Percentiles rank a stretch among this genome's conserved stretches.
These are phyloP conservation scores for Cornus controversa DNA, from an alignment of 148 eudicot genomes.

Conservation along the genomic window DNA sequence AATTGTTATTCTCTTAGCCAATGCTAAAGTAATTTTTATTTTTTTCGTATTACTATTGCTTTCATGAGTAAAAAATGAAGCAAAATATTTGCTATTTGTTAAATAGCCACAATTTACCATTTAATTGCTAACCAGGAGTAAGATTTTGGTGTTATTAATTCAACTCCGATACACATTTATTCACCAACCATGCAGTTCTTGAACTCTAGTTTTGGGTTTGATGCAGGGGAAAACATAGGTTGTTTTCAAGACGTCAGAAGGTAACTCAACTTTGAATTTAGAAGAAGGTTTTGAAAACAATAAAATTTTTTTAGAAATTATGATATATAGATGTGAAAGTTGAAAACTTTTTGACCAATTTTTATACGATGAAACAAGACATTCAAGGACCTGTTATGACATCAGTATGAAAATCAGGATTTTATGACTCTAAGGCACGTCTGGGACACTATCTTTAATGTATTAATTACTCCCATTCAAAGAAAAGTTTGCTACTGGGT, in stretches of 20 bases:
- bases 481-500: too few species aligned
- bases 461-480: too few species aligned
- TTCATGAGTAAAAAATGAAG: too few species aligned
- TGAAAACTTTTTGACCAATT: not conserved
- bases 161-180: not conserved
- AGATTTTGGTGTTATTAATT: too few species aligned
- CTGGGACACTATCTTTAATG: too few species aligned
- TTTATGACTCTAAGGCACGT: too few species aligned
- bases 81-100: not conserved
- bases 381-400: constrained; percentile 88
- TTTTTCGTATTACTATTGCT: not conserved
- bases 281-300: constrained; percentile 44
- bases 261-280: constrained; percentile 60
- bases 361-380: constrained; percentile 49
- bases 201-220: constrained; percentile 8
- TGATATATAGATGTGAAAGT: not conserved
- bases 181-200: not conserved
- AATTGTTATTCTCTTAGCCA: too few species aligned
- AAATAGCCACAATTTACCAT: not conserved
- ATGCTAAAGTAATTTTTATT: too few species aligned
- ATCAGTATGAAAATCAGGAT: too few species aligned
- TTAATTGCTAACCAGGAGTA: not conserved
- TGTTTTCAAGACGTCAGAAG: constrained; percentile 57
- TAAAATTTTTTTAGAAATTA: not conserved
- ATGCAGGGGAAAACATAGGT: constrained; percentile 78